Base-by-base conservation (phyloP, 2,329 filamentous ascomycete genomes). In the Polychaeton citri region DNA sequence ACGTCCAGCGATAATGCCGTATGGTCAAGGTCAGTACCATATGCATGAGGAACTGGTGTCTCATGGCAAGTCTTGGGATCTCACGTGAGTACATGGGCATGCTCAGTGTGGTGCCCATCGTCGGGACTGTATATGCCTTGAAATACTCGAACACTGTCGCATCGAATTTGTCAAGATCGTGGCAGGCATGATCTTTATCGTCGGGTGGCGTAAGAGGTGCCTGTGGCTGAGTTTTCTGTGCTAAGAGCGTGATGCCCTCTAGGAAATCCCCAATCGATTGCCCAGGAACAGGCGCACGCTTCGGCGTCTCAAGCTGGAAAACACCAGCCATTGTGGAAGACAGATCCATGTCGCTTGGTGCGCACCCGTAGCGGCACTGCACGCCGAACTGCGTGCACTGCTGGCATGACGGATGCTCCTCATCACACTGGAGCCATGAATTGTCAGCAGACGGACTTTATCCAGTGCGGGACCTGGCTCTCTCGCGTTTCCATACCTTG, bases 11-110 rank as follows among this genome's bases (percentile, higher is more conserved):
- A 40, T 74, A 70, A 43, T 77, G 72, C 42, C 71, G 62, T 3
- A 68, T 49, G 2, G 71, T 67, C 16, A 75, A 45, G 15, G 66
- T 60, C 19, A 74, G 55, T 13, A 73, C 58, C 32, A 67, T 57
- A 48, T 76, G 72, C 55, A 73, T 64, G 4, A 76, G 56, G 37
- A 69, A 74, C 0, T 66, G 61, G 33, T 71, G 55, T 66, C 68
- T 41, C 21, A 21, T 39, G 12, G 33, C 40, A 4, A 48, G 34
- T 12, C 34, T 30, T 15, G 41, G 30, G 5, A 45, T 20, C 13
- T 43, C 38, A 19, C 41, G 37, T 19, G 42, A 44, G 31, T 50
- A 54, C 5, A 49, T 36, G 18, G 39, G 37, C 13, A 44, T 38
- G 1, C 43, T 45, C 10, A 44, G 38, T 13, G 38, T 38, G 9